phyloP scores from a whole-genome alignment of 306 rosid genomes.

The Hippophae gyantsensis region DNA sequence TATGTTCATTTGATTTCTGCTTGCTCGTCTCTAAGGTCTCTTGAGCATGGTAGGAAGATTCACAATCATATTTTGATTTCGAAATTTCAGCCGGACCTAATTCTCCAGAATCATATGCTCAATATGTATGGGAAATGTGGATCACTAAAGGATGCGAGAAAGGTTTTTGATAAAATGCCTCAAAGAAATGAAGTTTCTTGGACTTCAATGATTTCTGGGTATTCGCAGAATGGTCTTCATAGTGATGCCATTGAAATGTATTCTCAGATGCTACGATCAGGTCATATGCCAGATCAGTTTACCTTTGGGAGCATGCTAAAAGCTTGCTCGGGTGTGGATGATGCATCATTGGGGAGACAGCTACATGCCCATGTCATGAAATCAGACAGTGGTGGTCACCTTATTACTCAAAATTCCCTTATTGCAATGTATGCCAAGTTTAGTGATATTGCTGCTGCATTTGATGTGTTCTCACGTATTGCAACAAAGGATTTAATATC shows the following conservation, averaged over 20 bases:
- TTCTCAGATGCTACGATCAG: constrained; percentile 43
- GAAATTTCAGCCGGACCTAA: constrained; percentile 28
- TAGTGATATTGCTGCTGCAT: constrained; percentile 43
- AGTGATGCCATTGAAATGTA: constrained; percentile 47
- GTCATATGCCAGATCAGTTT: constrained; percentile 51
- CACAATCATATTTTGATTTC: constrained; percentile 39
- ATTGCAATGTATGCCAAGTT: constrained; percentile 62
- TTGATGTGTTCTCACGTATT: constrained; percentile 38
- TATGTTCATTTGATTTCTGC: constrained; percentile 44
- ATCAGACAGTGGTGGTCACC: constrained; percentile 37
- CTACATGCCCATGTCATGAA: constrained; percentile 57
- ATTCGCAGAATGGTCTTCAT: constrained; percentile 43
- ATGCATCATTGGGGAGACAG: constrained; percentile 44
- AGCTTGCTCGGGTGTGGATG: constrained; percentile 44
- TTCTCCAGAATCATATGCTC: constrained; percentile 56
- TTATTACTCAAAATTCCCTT: constrained; percentile 65
- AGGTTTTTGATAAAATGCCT: constrained; percentile 56
- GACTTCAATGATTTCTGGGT: constrained; percentile 71
- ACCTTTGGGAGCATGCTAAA: constrained; percentile 64
- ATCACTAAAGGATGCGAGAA: constrained; percentile 53
- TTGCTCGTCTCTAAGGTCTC: constrained; percentile 52
- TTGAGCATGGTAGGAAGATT: constrained; percentile 44
- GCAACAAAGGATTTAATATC: constrained; percentile 57
- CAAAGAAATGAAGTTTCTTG: constrained; percentile 57
- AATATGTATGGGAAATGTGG: constrained; percentile 76